Conservation (phyloP, 768 basidiomycete genomes). For the Kwoniella sp. region DNA sequence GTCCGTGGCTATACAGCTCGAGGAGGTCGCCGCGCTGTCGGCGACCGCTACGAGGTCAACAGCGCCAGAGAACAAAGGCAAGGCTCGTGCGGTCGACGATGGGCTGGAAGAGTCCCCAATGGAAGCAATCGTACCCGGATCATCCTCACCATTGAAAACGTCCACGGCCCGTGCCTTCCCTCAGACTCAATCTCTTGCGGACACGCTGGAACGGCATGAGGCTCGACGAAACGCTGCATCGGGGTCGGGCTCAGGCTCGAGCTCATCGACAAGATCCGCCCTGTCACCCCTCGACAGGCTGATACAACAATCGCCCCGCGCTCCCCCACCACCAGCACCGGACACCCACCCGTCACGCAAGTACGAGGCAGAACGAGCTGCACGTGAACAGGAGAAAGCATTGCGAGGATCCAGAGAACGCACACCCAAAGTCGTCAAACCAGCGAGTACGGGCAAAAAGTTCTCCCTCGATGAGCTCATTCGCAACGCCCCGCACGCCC, state of each 20-base stretch:
- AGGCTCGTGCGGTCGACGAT: conserved; percentile 1
- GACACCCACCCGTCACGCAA: conserved; percentile 6
- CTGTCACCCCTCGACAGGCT: conserved; percentile 4
- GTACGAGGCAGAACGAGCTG: background rate
- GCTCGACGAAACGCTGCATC: too few relatives aligned
- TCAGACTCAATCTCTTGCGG: background rate
- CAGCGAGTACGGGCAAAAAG: background rate
- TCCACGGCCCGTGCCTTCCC: background rate
- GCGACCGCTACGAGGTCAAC: background rate
- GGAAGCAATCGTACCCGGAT: too few relatives aligned
- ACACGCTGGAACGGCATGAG: conserved; percentile 1
- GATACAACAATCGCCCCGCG: conserved; percentile 1
- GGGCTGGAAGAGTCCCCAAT: too few relatives aligned
- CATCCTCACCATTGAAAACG: too few relatives aligned
- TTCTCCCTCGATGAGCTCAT: conserved; percentile 1
- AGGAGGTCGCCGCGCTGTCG: conserved; percentile 31
- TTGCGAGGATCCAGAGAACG: background rate
- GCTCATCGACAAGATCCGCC: too few relatives aligned
- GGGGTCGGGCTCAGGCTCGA: too few relatives aligned
- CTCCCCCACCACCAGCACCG: conserved; percentile 7
- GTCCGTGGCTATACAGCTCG: conserved; percentile 38
- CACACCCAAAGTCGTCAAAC: background rate
- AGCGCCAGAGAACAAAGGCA: background rate
- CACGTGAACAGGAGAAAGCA: background rate
- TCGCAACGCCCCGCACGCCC: background rate